Evolutionary conservation across 1,284 basidiomycete genomes (phyloP), one percentile per base, ranked within the genome.

Genomic region (Sporisorium iseilematis-ciliati): DNA sequence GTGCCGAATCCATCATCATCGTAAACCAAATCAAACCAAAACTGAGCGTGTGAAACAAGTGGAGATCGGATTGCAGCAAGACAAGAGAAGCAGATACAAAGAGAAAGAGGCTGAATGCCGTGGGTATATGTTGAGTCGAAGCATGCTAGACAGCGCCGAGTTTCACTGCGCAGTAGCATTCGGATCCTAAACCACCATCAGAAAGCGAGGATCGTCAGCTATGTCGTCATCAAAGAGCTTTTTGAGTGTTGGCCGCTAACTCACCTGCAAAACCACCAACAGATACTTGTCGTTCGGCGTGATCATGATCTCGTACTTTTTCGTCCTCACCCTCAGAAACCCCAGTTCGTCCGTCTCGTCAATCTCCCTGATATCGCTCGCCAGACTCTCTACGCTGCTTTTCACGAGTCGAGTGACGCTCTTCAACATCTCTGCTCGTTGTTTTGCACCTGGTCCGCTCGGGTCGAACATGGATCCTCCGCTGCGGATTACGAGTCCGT

Each of bases 381-480:
- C 70, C 40, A 81, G 31, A 10, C 53, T 60, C 25, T 70, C 71
- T 2, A 80, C 67, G 20, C 48, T 60, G 20, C 46, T 64, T 45
- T 75, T 65, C 40, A 81, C 80, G 38, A 82, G 58, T n/a, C 55
- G 62, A 6, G 78, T 78, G 10, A 81, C 70, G 48, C 58, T 74
- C 46, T 75, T 78, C 7, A 81, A 61, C 57, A 70, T 33, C 35
- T 80, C 76, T 1, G 76, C 76, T 11, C 79, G 42, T 18, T 65
- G 64, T 18, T 64, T 65, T 0, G 80, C 79, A 14, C 80, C 79
- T 1, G 79, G 79, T 14, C 79, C 79, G 18, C 58, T 69, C 2
- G 79, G 80, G 18, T 82, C 81, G 42, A 82, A 82, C 88, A 68
- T 75, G 86, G 82, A 41, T 0, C 81, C 81, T 4, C 78, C 79